Evolutionary conservation across 768 basidiomycete species (phyloP).

Genomic region (Pleurotus ostreatus): DNA sequence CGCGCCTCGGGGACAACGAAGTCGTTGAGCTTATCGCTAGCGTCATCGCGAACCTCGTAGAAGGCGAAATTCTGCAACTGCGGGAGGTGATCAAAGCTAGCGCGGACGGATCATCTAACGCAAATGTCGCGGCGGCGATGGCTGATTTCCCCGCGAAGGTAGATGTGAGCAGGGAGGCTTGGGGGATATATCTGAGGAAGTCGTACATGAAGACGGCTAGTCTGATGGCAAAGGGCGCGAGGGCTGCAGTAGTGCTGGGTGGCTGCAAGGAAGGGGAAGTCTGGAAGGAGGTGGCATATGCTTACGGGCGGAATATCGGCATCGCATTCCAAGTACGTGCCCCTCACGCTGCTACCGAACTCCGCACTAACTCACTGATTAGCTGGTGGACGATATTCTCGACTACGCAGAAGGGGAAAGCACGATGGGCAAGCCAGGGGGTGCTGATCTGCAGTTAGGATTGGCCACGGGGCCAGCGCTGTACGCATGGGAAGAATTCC

Average conservation of each 20-base stretch:
- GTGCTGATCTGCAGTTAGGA: conserved; percentile 79
- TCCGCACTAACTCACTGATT: background rate
- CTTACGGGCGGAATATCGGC: conserved; percentile 85
- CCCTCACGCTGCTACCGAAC: background rate
- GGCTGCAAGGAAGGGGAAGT: conserved; percentile 73
- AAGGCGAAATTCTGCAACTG: conserved; percentile 90
- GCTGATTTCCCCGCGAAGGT: background rate
- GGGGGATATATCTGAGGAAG: conserved; percentile 66
- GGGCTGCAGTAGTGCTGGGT: conserved; percentile 85
- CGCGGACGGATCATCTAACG: background rate
- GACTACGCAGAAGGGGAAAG: conserved; percentile 82
- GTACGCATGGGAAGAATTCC: conserved; percentile 92
- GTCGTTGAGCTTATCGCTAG: conserved; percentile 91
- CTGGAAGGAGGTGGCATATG: conserved; percentile 88
- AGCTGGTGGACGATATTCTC: conserved; percentile 95
- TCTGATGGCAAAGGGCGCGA: conserved; percentile 83
- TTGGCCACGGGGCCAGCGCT: conserved; percentile 91
- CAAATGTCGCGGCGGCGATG: conserved; percentile 12
- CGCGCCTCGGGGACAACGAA: conserved; percentile 80
- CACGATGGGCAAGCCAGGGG: conserved; percentile 87
- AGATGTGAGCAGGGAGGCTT: conserved; percentile 38
- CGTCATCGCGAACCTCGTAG: conserved; percentile 93
- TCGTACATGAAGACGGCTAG: conserved; percentile 87
- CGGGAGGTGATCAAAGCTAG: conserved; percentile 32
- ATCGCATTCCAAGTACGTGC: conserved; percentile 43